Conservation (phyloP, 805 yeast species). For the Yueomyces sinensis region DNA sequence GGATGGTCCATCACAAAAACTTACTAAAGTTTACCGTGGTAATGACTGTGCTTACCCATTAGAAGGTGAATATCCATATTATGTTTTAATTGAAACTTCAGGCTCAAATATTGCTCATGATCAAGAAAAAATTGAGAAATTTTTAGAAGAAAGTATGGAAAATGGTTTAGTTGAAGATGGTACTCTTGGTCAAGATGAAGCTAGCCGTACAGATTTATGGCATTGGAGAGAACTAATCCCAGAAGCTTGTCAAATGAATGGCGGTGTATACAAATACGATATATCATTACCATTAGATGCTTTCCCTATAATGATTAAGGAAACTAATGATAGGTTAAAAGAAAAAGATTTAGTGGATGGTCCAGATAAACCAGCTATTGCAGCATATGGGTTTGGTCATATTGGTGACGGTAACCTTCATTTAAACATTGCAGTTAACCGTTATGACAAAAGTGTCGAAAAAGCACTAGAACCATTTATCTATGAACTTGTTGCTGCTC, state of each 20-base stretch:
- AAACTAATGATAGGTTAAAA: slow-evolving; percentile 46
- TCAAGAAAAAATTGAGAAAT: slow-evolving; percentile 73
- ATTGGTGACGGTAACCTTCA: slow-evolving; percentile 96
- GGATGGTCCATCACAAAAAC: slow-evolving; percentile 59
- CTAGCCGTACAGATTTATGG: slow-evolving; percentile 78
- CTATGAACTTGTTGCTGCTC: slow-evolving; percentile 68
- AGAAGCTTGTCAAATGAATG: slow-evolving; percentile 72
- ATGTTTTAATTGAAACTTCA: slow-evolving; percentile 86
- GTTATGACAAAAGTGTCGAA: slow-evolving; percentile 70
- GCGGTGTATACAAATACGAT: slow-evolving; percentile 96
- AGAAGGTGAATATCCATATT: slow-evolving; percentile 68
- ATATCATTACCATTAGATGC: slow-evolving; percentile 80
- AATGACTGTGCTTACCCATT: slow-evolving; percentile 48
- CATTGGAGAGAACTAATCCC: slow-evolving; percentile 91
- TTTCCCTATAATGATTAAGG: slow-evolving; percentile 73
- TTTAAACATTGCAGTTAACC: slow-evolving; percentile 81
- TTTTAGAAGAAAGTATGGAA: slow-evolving; percentile 77
- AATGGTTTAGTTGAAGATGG: slow-evolving; percentile 81
- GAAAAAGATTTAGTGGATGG: slow-evolving; percentile 47
- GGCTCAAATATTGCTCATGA: slow-evolving; percentile 93
- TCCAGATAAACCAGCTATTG: slow-evolving; percentile 51
- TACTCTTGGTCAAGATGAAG: slow-evolving; percentile 88
- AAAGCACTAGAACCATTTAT: slow-evolving; percentile 82
- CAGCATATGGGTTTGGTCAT: slow-evolving; percentile 95
- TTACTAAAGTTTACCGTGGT: slow-evolving; percentile 50